Evolutionary conservation across 108 stramenopile genomes (phyloP), one percentile per base, ranked within the genome.

Genomic region (Fistulifera pelliculosa): DNA sequence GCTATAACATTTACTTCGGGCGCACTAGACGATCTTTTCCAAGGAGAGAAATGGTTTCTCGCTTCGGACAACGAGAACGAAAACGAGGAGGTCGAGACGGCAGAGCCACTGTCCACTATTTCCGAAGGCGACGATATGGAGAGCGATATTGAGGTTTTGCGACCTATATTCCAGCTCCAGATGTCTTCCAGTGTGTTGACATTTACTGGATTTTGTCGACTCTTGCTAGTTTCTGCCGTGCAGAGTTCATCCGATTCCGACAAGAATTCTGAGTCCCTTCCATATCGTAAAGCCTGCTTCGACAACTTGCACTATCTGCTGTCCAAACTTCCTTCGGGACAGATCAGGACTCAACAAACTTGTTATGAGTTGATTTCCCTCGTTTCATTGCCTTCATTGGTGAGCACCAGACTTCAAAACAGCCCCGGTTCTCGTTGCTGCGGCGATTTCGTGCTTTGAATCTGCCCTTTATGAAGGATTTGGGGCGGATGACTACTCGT

Each of bases 371-470:
- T 45, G 3, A 4, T 45, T 17, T 19, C 44, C 44, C 44, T 17
- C 16, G 44, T 6, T 11, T 45, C 7, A 5, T 45, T 3, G 4
- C 16, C 21, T 45, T 45, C 8, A 35, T 35, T 35, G 6, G 31
- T 8, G 39, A 43, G 41, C 23, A 18, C 6, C 6, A 7, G 66
- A 61, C 23, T 43, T 43, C 23, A 12, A n/a, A 59, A 7, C 48
- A 65, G 31, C 71, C 77, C 84, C 88, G 18, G 39, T 90, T 27
- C 68, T 90, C 21, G 71, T 83, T 23, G 84, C 88, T 38, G 64
- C 71, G 49, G 65, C 83, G 0, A 61, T 86, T n/a, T 69, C 78
- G 17, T 81, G 82, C 47, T 67, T 83, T 38, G 70, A 74, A 22
- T 60, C 72, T 16, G 56, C 62, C 11, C 60, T 83, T 49, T 90